Conservation (phyloP, 805 yeast species). For the Ogataea siamensis region DNA sequence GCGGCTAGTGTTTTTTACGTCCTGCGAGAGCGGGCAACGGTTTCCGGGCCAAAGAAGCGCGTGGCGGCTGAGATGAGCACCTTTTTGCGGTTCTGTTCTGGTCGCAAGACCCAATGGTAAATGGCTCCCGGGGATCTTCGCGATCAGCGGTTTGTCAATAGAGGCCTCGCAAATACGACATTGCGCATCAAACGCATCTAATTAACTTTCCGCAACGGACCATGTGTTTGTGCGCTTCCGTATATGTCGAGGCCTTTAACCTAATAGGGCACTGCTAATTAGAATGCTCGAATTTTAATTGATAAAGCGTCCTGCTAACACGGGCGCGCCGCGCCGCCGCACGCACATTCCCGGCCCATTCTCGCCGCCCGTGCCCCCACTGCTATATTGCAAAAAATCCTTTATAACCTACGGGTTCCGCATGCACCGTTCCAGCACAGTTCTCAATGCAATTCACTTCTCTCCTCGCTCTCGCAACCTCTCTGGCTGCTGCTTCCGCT, state of each 20-base stretch:
- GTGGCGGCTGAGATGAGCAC: no score
- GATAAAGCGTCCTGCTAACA: constrained; percentile 1
- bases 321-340: constrained; percentile 6
- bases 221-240: background rate
- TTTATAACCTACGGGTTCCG: constrained; percentile 4
- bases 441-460: constrained; percentile 5
- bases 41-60: no score
- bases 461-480: constrained; percentile 7
- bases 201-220: background rate
- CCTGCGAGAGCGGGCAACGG: no score
- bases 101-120: background rate
- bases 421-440: constrained; percentile 1
- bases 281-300: background rate
- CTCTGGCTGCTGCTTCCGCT: constrained; percentile 21
- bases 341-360: background rate
- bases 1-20: background rate
- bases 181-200: background rate
- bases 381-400: background rate
- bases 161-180: background rate
- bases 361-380: background rate
- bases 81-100: background rate
- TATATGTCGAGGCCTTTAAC: background rate
- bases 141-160: background rate
- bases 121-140: background rate
- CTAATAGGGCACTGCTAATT: background rate